phyloP scores from a whole-genome alignment of 2,329 filamentous ascomycete species.

The Fusarium keratoplasticum region DNA sequence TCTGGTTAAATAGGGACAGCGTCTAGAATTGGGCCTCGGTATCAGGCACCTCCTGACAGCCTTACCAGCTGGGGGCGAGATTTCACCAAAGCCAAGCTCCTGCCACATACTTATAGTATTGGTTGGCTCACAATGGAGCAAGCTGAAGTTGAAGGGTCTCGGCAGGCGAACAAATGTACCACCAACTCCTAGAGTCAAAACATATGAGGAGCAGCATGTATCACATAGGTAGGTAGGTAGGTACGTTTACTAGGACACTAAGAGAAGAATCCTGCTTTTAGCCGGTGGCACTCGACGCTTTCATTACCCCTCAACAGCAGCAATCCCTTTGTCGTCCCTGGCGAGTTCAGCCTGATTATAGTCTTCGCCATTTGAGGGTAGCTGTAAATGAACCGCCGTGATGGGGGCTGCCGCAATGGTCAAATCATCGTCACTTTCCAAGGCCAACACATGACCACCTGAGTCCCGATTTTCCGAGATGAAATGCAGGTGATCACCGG shows the following conservation, averaged over 20 bases:
- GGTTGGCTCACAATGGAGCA: not conserved
- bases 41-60: not conserved
- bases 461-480: not conserved
- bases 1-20: not conserved
- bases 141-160: not conserved
- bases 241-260: not conserved
- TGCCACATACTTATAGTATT: not conserved
- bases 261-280: not conserved
- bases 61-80: not conserved
- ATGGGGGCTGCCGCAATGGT: constrained; percentile 8
- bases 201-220: not conserved
- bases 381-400: constrained; percentile 7
- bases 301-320: constrained; percentile 21
- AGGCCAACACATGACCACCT: constrained; percentile 23
- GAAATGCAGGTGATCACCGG: constrained; percentile 32
- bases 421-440: constrained; percentile 16
- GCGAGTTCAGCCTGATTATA: constrained; percentile 22
- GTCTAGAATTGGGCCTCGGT: not conserved
- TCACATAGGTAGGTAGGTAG: not conserved
- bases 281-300: not conserved
- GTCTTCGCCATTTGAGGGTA: constrained; percentile 4
- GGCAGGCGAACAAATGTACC: not conserved
- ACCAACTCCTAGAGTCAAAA: not conserved
- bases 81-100: not conserved
- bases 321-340: constrained; percentile 16